Base-by-base conservation (phyloP, 164 flowering plant genomes). In the Vitis rotundifolia region DNA sequence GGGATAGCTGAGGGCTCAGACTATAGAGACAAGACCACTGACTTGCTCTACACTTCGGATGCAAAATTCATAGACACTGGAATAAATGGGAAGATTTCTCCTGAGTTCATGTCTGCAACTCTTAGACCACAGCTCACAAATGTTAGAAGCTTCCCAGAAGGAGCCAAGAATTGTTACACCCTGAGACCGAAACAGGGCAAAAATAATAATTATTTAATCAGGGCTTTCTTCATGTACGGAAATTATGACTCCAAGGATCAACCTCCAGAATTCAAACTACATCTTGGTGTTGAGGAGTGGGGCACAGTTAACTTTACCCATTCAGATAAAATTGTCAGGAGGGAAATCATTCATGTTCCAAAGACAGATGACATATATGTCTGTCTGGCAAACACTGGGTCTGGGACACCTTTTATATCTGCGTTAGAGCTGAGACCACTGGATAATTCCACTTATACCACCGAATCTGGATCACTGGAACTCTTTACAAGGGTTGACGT, bases 211-310 rank as follows among this genome's bases (percentile, higher is more conserved):
- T 79, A 71, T 19, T 48, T 80, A 68, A 64, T 82, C 59, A 63
- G 83, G 28, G 81, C 81, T 6, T 11, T 19, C 1, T 82, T 82
- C 57, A 6, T 68, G 72, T 77, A 80, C 49, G 85, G 80, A 3
- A 77, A 80, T 59, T 76, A 80, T 53, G 83, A 80, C 53, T 70
- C 67, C 29, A 44, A 8, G 6, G 22, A 66, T 18, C 16, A 12
- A 2, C 28, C n/a, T 2, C 83, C 83, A 1, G 4, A 44, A 31
- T 80, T 80, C n/a, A 76, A 77, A 13, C 61, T 80, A 1, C 55
- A 74, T 57, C 47, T 76, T 10, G 80, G 74, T 15, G 69, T 37
- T 12, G 68, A 77, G 62, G 11, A 37, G 5, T 74, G 80, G 80
- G 65, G 50, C 31, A 54, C 73, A 5, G 71, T 76, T 13, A 19